phyloP scores from a whole-genome alignment of 2,329 filamentous ascomycete genomes.

The Xylariaceae sp. region DNA sequence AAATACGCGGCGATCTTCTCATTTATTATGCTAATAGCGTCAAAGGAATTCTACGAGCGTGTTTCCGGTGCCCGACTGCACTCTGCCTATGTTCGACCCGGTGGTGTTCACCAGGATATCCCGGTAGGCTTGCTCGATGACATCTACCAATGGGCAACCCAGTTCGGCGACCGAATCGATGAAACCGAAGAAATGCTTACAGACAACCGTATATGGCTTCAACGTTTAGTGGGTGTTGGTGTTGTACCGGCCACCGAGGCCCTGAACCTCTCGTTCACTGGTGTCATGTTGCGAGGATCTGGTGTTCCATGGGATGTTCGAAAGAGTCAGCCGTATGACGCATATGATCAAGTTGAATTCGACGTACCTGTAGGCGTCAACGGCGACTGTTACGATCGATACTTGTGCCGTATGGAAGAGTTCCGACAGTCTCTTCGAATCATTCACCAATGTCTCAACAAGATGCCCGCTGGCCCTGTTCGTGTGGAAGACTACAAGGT shows the following conservation, averaged over 20 bases:
- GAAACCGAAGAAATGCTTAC: constrained; percentile 98
- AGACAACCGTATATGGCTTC: constrained; percentile 99
- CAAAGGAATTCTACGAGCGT: constrained; percentile 99
- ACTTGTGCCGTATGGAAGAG: constrained; percentile 98
- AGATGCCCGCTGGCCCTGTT: constrained; percentile 93
- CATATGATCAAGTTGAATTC: constrained; percentile 96
- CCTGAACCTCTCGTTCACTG: constrained; percentile 94
- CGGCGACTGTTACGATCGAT: constrained; percentile 98
- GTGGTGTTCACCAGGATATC: constrained; percentile 93
- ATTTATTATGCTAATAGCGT: no score
- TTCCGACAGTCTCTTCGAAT: constrained; percentile 98
- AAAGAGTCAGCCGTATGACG: constrained; percentile 95
- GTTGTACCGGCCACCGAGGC: constrained; percentile 89
- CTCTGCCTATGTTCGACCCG: constrained; percentile 92
- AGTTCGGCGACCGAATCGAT: constrained; percentile 97
- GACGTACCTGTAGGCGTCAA: constrained; percentile 95
- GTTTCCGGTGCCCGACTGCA: constrained; percentile 97
- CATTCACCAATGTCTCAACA: constrained; percentile 97
- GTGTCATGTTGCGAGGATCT: constrained; percentile 96
- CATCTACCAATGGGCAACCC: constrained; percentile 99
- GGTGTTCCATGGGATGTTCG: constrained; percentile 95
- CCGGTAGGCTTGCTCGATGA: constrained; percentile 92
- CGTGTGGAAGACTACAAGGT: constrained; percentile 99
- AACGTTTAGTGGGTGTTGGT: constrained; percentile 84
- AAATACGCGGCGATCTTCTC: no score